Evolutionary conservation across 257 asterid species (phyloP).

Genomic region (Primulina tabacum): DNA sequence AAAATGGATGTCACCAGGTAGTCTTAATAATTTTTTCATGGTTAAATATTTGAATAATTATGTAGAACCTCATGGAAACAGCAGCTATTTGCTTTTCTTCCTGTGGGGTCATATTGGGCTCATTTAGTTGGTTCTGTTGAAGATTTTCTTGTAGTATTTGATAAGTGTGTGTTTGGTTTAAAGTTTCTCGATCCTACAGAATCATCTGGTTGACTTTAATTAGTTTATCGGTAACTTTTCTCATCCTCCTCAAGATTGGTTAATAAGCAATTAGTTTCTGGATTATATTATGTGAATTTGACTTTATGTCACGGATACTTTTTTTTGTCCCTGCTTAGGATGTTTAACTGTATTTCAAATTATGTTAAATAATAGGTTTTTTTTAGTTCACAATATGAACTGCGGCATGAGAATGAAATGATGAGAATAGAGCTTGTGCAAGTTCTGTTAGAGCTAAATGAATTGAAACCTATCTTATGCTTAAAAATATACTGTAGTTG

Average conservation of each 20-base stretch:
- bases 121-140: neutral
- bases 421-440: neutral
- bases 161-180: neutral
- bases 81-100: conserved; percentile 1
- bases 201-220: neutral
- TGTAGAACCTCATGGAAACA: neutral
- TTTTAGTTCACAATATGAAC: neutral
- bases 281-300: neutral
- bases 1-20: conserved; percentile 82
- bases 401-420: neutral
- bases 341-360: conserved; percentile 9
- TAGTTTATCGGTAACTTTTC: neutral
- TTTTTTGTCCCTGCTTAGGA: conserved; percentile 10
- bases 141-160: conserved; percentile 1
- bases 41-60: neutral
- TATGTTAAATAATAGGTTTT: neutral
- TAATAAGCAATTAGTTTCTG: neutral
- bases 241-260: neutral
- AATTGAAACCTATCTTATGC: too few species aligned
- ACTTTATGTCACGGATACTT: neutral
- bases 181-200: neutral
- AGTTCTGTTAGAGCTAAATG: neutral
- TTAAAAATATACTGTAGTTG: too few species aligned
- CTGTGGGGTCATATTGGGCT: neutral
- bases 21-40: conserved; percentile 11